Evolutionary conservation across 257 asterid genomes (phyloP).

Genomic region (Solanum lignicaule): DNA sequence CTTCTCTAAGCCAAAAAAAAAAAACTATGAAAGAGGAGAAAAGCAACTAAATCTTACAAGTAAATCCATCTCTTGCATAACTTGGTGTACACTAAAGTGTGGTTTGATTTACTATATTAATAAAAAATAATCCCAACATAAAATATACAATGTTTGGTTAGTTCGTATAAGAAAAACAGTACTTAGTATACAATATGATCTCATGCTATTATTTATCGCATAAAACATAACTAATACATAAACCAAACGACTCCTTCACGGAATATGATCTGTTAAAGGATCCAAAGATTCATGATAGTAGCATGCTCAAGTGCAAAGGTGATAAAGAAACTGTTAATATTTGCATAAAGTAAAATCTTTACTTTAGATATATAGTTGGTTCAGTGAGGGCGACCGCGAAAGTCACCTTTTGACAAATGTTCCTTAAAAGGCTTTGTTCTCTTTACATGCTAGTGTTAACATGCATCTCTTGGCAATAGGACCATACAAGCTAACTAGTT

Average conservation of each 20-base stretch:
- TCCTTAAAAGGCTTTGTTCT: not conserved
- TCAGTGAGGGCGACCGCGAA: fast-evolving
- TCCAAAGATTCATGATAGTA: not conserved
- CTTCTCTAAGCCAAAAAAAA: not conserved
- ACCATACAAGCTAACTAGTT: not conserved
- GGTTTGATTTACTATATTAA: not conserved
- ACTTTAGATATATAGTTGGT: not conserved
- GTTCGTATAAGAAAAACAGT: not conserved
- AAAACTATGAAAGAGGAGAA: not conserved
- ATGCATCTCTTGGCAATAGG: not conserved
- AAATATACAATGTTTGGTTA: not conserved
- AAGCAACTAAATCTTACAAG: not conserved
- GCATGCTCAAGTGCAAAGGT: not conserved
- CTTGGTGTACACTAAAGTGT: not conserved
- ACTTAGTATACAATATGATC: not conserved
- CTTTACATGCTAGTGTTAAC: not conserved
- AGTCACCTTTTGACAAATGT: not conserved
- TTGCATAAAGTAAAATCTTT: not conserved
- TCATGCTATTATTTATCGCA: not conserved
- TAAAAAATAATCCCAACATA: not conserved
- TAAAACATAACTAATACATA: not conserved
- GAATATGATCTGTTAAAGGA: not conserved
- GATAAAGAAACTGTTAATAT: not conserved
- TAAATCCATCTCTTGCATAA: not conserved
- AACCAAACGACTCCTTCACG: not conserved